Percentiles rank a stretch among this genome's conserved stretches.
Evolutionary conservation across 257 asterid genomes (phyloP).

Genomic region (Nicotiana benthamiana): DNA sequence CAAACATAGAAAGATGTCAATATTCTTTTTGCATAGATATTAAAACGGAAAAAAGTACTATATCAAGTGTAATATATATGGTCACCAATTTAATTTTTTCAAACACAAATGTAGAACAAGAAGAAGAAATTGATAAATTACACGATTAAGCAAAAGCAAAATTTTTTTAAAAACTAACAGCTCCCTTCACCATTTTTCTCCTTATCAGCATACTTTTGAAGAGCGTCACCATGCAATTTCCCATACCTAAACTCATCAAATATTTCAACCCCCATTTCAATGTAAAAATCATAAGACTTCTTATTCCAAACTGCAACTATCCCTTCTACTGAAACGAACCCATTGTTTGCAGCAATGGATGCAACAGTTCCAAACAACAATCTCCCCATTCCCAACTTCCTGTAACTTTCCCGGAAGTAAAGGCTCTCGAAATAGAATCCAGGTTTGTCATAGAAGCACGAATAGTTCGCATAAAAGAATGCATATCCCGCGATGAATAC

Average conservation of each 20-base stretch:
- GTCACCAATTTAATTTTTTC: neutral
- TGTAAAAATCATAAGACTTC: constrained; percentile 4
- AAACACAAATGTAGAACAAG: neutral
- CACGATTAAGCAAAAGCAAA: neutral
- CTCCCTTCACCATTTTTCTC: neutral
- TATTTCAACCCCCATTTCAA: constrained; percentile 5
- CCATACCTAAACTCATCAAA: constrained; percentile 12
- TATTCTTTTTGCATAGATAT: neutral
- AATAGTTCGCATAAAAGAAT: constrained; percentile 2
- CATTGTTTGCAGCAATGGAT: neutral
- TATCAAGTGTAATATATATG: neutral
- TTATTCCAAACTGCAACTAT: constrained; percentile 6
- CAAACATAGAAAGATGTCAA: neutral
- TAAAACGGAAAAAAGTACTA: neutral
- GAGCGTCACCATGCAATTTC: neutral
- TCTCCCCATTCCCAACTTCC: neutral
- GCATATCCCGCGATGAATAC: neutral
- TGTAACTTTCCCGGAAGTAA: neutral
- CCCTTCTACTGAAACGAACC: neutral
- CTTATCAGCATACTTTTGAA: constrained; percentile 4
- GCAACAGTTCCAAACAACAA: neutral
- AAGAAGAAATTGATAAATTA: neutral
- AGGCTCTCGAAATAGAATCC: constrained; percentile 7
- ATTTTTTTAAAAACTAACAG: neutral
- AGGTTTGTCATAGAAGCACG: neutral